Base-by-base conservation (phyloP, 2,329 filamentous ascomycete genomes). In the Dendrostoma leiphaemia region DNA sequence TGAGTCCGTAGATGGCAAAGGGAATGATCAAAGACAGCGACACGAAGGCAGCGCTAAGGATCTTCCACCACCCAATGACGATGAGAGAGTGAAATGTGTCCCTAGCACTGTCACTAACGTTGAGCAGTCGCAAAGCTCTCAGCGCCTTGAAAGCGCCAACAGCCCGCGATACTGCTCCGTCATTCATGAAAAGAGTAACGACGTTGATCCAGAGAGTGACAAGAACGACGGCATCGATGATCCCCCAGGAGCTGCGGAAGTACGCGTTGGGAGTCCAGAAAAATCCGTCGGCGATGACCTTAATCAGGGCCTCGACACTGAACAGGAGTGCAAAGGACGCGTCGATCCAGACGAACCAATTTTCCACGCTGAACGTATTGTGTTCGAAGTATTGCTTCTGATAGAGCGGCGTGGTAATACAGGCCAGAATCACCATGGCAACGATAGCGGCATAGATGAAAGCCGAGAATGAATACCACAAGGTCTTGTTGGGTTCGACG, bases 241-340 rank as follows among this genome's bases (percentile, higher is more conserved):
- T 86, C 6, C 94, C 95, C 94, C 94, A 99, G 0, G 92, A 93
- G 66, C 93, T 93, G 63, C 94, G 86, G 68, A 97, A 91, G 67
- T 96, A 99, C 3, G 95, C 95, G 71, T 99, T 97, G 0, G 94
- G 94, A 0, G 94, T 97, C 84, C 90, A 97, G 68, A 97, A 89
- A 63, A 96, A 89, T 7, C 94, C 94, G 72, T 99, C 94, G 0
- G 94, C 94, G 63, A 99, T 85, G 52, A 96, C 86, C 69, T 99
- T 99, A 73, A 99, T 92, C 6, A 85, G 65, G 1, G 92, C 91
- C 70, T 99, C 94, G 6, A 90, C 67, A 0, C 88, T 89, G 72
- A 99, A 99, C 13, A 99, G 72, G 2, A 88, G 71, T 2, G 93
- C 91, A 67, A 99, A 99, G 6, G 89, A 87, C 70, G 95, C 79